Evolutionary conservation across 2,329 filamentous ascomycete species (phyloP), one percentile per base, ranked within the genome.

Genomic region (Stachybotrys chartarum): DNA sequence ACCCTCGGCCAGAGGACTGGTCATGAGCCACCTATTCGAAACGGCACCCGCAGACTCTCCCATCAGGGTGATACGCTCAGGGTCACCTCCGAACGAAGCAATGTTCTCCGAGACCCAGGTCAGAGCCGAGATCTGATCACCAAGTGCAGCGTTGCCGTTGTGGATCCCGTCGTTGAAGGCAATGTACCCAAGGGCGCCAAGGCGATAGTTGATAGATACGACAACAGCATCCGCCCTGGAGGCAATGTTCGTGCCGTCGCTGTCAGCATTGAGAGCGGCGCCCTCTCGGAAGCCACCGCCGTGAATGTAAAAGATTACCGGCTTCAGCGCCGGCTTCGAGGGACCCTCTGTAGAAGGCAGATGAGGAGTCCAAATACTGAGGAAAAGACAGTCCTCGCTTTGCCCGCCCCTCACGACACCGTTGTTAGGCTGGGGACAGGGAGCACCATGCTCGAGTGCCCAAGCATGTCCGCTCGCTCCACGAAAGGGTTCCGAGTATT

Each of bases 361-460:
- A 16, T 10, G 44, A 52, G 50, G 50, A 7, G 50, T 52, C 50
- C 50, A 52, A 24, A 52, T 52, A 32, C 44, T 52, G 17, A 52
- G 50, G 35, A 52, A 52, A 12, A 52, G 50, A 17, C 50, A 52
- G 17, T 52, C 50, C 8, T 52, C 50, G 50, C 50, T 52, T n/a
- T n/a, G n/a, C n/a, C n/a, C n/a, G n/a, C n/a, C n/a, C n/a, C n/a
- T n/a, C 8, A 32, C 39, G 18, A 42, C 32, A 18, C 12, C 7
- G 6, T 8, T 16, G 11, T 52, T 52, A 11, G 50, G 50, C 50
- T 52, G 50, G 7, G 44, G 30, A 14, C 50, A 52, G 18, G 39
- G 31, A 7, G 50, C 50, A 11, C 50, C 50, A 52, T 30, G 31
- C 50, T 52, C 44, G 31, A 52, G 18, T 3, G 50, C 50, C 31